A percentile compares a stretch with the other conserved stretches of the same genome.
Conservation (phyloP, 2,329 filamentous ascomycete genomes). For the Bipolaris oryzae region DNA sequence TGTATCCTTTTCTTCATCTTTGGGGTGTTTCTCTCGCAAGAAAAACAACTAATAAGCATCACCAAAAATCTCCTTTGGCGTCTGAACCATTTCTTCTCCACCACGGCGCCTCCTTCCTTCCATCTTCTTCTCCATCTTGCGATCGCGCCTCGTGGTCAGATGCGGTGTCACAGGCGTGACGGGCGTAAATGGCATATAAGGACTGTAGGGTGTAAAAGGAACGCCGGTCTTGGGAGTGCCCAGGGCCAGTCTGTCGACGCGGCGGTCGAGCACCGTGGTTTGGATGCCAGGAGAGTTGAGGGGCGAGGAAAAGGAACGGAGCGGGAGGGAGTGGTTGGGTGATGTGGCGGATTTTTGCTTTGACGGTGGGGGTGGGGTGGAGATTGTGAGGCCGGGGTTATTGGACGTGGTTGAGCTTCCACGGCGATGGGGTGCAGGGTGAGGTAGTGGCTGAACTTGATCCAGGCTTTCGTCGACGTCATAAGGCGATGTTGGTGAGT, state of each 20-base stretch:
- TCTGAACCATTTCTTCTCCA: slow-evolving; percentile 46
- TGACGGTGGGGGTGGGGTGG: neutral
- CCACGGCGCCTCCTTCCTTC: slow-evolving; percentile 60
- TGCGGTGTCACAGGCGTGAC: slow-evolving; percentile 78
- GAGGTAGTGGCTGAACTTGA: slow-evolving; percentile 45
- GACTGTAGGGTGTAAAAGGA: slow-evolving; percentile 74
- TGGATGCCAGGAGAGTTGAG: slow-evolving; percentile 45
- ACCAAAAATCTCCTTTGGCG: slow-evolving; percentile 47
- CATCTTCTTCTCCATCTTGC: slow-evolving; percentile 70
- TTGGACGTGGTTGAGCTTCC: slow-evolving; percentile 16
- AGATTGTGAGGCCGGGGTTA: slow-evolving; percentile 17
- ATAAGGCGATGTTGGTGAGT: slow-evolving; percentile 39
- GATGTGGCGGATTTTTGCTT: slow-evolving; percentile 19
- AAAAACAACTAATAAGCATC: slow-evolving; percentile 37
- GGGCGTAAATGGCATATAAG: slow-evolving; percentile 80
- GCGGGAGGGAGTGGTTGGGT: slow-evolving; percentile 37
- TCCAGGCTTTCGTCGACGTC: slow-evolving; percentile 45
- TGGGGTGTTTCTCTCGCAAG: too few relatives aligned
- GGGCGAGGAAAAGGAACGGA: slow-evolving; percentile 41
- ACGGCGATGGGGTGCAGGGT: slow-evolving; percentile 41
- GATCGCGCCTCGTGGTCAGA: slow-evolving; percentile 71
- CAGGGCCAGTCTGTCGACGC: slow-evolving; percentile 37
- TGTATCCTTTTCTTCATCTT: too few relatives aligned
- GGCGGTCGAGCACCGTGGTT: slow-evolving; percentile 53
- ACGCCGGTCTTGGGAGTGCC: slow-evolving; percentile 62